Base-by-base conservation (phyloP, 495 filamentous ascomycete genomes). In the Daldinia grandis region DNA sequence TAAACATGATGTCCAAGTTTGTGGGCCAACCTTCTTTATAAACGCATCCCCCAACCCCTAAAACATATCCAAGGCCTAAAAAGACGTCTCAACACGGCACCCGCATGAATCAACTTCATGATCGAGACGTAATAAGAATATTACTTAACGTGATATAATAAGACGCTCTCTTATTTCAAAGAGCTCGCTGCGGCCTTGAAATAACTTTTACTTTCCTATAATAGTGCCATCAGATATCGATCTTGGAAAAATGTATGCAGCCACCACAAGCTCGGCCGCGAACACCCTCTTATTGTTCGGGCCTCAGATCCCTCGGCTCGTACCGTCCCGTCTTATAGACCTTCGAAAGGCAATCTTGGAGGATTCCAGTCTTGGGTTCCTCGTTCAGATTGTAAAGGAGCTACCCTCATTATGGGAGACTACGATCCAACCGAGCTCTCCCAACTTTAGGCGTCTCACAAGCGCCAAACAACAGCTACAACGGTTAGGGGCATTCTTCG, bases 231-330 rank as follows among this genome's bases (percentile, higher is more conserved):
- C n/a, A 49, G 10, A 35, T 28, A 33, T 50, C 9, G 12, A 21
- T 21, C 21, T 5, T 65, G 42, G 49, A 42, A 53, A 37, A 15
- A 66, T 66, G 63, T 44, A 51, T 53, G 21, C 54, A 28, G 58
- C 30, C 1, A 2, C 40, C 25, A 21, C 40, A 40, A 66, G 53
- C 8, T 24, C 63, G 31, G 42, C 54, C n/a, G 8, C n/a, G 24
- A 58, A 66, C 33, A 53, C n/a, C 24, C 38, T 66, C 17, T 21
- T 66, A n/a, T 17, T 66, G n/a, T 66, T 66, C 42, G 63, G 63
- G 33, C 63, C 63, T 15, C 63, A 66, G 37, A 49, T 66, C 28
- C 42, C 54, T 28, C 63, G 63, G 24, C 55, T 66, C 0, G 30
- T 58, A 4, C 44, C 63, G 28, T 40, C 53, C 5, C 63, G 63